Evolutionary conservation across 225 moss, liverwort and hornwort genomes (phyloP).

Genomic region (Neckera pumila): DNA sequence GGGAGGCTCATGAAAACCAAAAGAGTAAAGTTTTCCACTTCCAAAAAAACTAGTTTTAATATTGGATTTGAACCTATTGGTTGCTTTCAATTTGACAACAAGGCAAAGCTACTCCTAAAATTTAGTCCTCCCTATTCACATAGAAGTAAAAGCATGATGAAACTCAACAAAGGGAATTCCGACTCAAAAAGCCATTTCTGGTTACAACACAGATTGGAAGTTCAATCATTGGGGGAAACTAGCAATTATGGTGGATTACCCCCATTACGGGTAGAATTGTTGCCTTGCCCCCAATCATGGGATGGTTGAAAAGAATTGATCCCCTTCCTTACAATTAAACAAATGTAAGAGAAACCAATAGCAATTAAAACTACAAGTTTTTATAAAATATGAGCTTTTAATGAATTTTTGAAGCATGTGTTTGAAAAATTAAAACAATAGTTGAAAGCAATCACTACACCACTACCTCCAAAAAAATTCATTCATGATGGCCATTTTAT

Average conservation of each 20-base stretch:
- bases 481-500: too few relatives aligned
- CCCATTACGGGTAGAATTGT: neutral
- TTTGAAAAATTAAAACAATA: too few relatives aligned
- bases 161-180: neutral
- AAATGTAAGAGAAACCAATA: neutral
- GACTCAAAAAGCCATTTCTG: neutral
- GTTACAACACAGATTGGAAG: neutral
- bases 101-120: neutral
- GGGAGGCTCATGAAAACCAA: neutral
- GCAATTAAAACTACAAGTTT: neutral
- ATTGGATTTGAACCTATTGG: neutral
- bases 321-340: too few relatives aligned
- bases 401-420: neutral
- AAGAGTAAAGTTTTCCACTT: too few relatives aligned
- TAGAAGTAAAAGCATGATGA: neutral
- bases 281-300: neutral
- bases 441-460: too few relatives aligned
- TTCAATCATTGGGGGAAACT: neutral
- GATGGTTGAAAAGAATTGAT: neutral
- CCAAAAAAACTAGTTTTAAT: neutral
- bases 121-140: rapidly evolving
- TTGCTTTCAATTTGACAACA: neutral
- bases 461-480: too few relatives aligned
- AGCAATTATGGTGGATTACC: neutral
- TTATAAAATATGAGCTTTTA: neutral